Evolutionary conservation across 176 grass and related monocot genomes (phyloP).

Genomic region (Hordeum vulgare): MorexV3_pseudomolecules_assembly NC_058521.1:502137332-502137831

Average conservation of each 20-base stretch:
- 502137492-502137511: conserved; percentile 28
- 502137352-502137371: conserved; percentile 92
- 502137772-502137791: conserved; percentile 66
- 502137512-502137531: not conserved
- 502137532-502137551: not conserved
- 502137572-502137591: conserved; percentile 94
- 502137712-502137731: conserved; percentile 92
- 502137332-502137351: conserved; percentile 81
- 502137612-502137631: conserved; percentile 91
- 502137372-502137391: conserved; percentile 92
- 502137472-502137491: conserved; percentile 91
- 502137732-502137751: conserved; percentile 76
- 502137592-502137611: conserved; percentile 96
- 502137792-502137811: not conserved
- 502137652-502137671: conserved; percentile 95
- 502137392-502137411: conserved; percentile 94
- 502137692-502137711: conserved; percentile 86
- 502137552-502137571: conserved; percentile 8
- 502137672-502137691: conserved; percentile 81
- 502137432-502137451: conserved; percentile 85
- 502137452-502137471: conserved; percentile 89
- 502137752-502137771: conserved; percentile 82
- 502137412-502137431: conserved; percentile 96
- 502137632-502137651: conserved; percentile 83
- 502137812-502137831: not conserved